Evolutionary conservation across 331 rosid species (phyloP), one percentile per base, ranked within the genome.

Genomic region (Erythrophleum ivorense): DNA sequence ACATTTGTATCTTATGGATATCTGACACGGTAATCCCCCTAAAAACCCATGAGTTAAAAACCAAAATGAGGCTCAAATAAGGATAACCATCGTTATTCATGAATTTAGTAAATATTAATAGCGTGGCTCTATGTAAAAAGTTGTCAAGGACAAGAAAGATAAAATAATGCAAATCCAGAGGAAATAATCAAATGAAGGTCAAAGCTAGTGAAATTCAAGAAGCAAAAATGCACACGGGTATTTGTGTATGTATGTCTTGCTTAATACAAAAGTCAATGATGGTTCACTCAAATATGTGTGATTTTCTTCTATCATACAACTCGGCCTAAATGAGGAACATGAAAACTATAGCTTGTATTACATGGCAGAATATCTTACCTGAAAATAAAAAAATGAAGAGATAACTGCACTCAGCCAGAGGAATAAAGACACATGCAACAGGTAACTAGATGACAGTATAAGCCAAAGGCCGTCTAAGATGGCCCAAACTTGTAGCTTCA

Each of bases 351-450:
- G 84, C 53, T 73, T 58, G 48, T 34, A 54, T 78, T 43, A 8
- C n/a, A 80, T 58, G 59, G 34, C 40, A 73, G 82, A 73, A 69
- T 73, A 78, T 75, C 77, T 85, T 78, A 90, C 99, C 92, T 93
- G 99, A 86, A 96, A 91, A 84, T 96, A 96, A 86, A 96, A 96
- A 91, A 96, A 90, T 48, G 99, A 96, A 72, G 99, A 96, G 83
- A 96, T 87, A 86, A 96, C 91, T 33, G 98, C 99, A 83, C 95
- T 82, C 66, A 96, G 89, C 97, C 97, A 96, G 86, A 96, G 89
- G 90, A 96, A 94, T 81, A 92, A 84, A 57, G 98, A 90, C 76
- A 88, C 90, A 21, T 85, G 91, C 86, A 93, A 60, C 82, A 92
- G 87, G 86, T 96, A 96, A 53, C 97, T 89, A 73, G 99, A 96